phyloP scores from a whole-genome alignment of 2,329 filamentous ascomycete species.

The Ceratocystis cubensis region DNA sequence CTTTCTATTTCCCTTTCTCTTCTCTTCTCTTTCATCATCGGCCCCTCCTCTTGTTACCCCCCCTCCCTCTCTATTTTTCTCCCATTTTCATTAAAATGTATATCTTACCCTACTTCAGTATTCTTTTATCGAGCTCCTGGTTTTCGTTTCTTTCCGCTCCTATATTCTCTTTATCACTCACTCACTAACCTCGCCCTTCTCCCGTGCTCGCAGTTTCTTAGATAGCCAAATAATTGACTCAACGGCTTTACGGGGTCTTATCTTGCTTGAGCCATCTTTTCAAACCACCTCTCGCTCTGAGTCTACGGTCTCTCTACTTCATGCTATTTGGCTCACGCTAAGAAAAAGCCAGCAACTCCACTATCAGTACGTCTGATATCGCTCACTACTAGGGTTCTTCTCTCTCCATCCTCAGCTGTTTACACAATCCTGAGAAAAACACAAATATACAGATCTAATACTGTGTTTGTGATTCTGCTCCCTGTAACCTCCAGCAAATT shows the following conservation, averaged over 20 bases:
- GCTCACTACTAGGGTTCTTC: neutral
- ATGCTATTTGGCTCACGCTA: neutral
- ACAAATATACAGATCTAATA: neutral
- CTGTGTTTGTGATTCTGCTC: neutral
- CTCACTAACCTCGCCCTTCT: neutral
- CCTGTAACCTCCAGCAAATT: neutral
- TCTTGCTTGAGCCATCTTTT: neutral
- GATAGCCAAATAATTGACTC: neutral
- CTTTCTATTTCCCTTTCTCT: neutral
- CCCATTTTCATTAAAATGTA: neutral
- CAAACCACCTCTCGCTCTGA: neutral
- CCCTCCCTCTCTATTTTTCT: neutral
- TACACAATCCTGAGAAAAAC: neutral
- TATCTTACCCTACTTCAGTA: constrained; percentile 9
- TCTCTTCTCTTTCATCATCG: neutral
- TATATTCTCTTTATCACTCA: neutral
- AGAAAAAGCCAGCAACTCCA: neutral
- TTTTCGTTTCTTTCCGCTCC: constrained; percentile 1
- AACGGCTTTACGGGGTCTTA: neutral
- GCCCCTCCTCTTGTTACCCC: neutral
- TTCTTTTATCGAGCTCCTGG: neutral
- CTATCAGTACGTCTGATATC: neutral
- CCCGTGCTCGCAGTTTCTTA: neutral
- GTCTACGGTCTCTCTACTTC: neutral
- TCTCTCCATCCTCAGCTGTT: neutral